Evolutionary conservation across 2,329 filamentous ascomycete species (phyloP).

Genomic region (Camptophora hylomeconis): DNA sequence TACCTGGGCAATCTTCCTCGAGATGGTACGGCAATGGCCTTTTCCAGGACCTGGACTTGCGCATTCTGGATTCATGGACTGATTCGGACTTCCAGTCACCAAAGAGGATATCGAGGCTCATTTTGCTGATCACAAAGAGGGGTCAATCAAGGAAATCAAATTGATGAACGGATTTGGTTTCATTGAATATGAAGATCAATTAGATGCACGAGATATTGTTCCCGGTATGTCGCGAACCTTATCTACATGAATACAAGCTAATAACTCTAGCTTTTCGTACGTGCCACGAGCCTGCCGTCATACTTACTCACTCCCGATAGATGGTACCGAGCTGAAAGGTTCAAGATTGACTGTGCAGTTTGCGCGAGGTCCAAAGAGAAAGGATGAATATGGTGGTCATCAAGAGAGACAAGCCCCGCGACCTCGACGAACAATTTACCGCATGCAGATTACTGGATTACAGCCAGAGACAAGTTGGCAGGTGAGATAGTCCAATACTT

Average conservation of each 20-base stretch:
- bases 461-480: slow-evolving; percentile 99
- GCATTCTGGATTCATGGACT: slow-evolving; percentile 5
- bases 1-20: slow-evolving; percentile 97
- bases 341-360: slow-evolving; percentile 97
- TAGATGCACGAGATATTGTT: slow-evolving; percentile 97
- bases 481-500: slow-evolving; percentile 56
- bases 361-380: slow-evolving; percentile 69
- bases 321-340: slow-evolving; percentile 96
- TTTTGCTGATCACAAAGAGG: slow-evolving; percentile 89
- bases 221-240: slow-evolving; percentile 55
- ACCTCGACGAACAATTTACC: slow-evolving; percentile 84
- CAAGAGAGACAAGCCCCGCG: slow-evolving; percentile 55
- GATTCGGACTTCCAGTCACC: slow-evolving; percentile 52
- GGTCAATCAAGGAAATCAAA: slow-evolving; percentile 98
- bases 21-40: slow-evolving; percentile 68
- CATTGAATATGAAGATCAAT: slow-evolving; percentile 96
- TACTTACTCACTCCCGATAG: slow-evolving; percentile 33
- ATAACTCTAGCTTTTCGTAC: slow-evolving; percentile 14
- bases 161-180: slow-evolving; percentile 99
- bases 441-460: slow-evolving; percentile 96
- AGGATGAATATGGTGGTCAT: slow-evolving; percentile 50
- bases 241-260: slow-evolving; percentile 8
- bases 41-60: slow-evolving; percentile 4
- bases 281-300: background rate
- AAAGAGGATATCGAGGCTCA: slow-evolving; percentile 94